Conservation (phyloP, 306 rosid species). For the Boehmeria nivea region DNA sequence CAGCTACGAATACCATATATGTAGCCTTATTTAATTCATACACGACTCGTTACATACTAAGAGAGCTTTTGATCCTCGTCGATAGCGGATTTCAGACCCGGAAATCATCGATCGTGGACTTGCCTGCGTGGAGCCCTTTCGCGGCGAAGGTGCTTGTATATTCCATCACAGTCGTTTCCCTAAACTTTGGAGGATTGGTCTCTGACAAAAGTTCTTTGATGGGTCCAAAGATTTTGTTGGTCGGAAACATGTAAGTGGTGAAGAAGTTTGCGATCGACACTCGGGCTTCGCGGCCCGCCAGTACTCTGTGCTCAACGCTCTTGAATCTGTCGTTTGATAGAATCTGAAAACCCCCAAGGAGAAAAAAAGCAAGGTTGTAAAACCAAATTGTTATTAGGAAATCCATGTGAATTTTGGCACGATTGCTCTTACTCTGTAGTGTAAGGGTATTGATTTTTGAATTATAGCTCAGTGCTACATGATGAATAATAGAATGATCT, state of each 20-base stretch:
- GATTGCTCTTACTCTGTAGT: too few species aligned
- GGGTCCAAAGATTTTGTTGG: neutral
- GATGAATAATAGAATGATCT: too few species aligned
- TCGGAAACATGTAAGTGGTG: neutral
- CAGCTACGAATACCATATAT: too few species aligned
- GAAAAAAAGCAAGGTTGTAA: too few species aligned
- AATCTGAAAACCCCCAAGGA: conserved; percentile 9
- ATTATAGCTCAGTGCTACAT: too few species aligned
- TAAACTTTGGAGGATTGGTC: conserved; percentile 9
- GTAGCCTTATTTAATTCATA: too few species aligned
- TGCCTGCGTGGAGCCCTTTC: conserved; percentile 10
- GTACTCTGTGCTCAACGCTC: conserved; percentile 30
- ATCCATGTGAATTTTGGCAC: too few species aligned
- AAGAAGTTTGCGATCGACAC: neutral
- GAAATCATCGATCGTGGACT: conserved; percentile 6
- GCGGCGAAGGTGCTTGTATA: neutral
- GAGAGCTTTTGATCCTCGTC: too few species aligned
- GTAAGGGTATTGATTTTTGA: too few species aligned
- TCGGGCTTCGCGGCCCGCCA: conserved; percentile 20
- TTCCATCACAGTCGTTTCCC: conserved; percentile 12
- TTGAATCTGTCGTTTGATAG: conserved; percentile 46
- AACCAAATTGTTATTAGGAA: too few species aligned
- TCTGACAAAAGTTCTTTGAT: conserved; percentile 3
- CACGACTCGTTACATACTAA: too few species aligned
- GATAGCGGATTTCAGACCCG: conserved; percentile 10